Evolutionary conservation across 2,329 filamentous ascomycete species (phyloP).

Genomic region (Fonsecaea monophora): DNA sequence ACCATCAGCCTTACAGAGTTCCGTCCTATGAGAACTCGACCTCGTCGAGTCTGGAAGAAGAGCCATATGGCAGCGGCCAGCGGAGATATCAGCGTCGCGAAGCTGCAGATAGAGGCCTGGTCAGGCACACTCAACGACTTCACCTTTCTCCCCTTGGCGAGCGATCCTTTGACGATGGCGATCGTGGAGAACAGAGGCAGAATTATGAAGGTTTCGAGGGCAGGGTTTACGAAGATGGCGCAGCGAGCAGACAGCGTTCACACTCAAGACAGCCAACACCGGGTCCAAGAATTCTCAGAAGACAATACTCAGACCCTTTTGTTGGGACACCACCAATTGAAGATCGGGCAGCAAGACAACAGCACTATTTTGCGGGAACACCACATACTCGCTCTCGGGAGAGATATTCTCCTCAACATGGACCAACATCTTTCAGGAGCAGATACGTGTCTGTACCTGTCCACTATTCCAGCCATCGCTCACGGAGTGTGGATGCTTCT

Average conservation of each 20-base stretch:
- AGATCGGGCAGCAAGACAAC: conserved; percentile 9
- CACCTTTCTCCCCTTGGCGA: conserved; percentile 25
- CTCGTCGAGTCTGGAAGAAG: conserved; percentile 13
- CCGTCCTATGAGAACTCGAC: conserved; percentile 18
- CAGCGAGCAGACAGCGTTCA: neutral
- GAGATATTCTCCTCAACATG: conserved; percentile 29
- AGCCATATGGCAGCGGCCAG: neutral
- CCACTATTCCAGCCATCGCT: neutral
- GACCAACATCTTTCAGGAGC: conserved; percentile 4
- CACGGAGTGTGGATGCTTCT: conserved; percentile 1
- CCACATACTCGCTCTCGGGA: neutral
- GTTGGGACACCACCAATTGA: conserved; percentile 1
- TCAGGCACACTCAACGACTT: conserved; percentile 15
- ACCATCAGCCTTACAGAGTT: conserved; percentile 2
- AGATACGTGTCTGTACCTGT: neutral
- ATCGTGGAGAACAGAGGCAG: neutral
- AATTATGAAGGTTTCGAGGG: conserved; percentile 8
- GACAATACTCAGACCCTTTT: conserved; percentile 23
- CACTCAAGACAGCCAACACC: conserved; percentile 12
- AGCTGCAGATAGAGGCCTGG: conserved; percentile 5
- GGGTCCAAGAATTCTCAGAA: conserved; percentile 16
- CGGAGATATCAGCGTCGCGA: conserved; percentile 13
- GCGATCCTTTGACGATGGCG: conserved; percentile 12
- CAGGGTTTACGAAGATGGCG: conserved; percentile 19
- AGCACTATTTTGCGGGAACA: conserved; percentile 9